Evolutionary conservation across 768 basidiomycete genomes (phyloP).

Genomic region (Cyathus striatus): DNA sequence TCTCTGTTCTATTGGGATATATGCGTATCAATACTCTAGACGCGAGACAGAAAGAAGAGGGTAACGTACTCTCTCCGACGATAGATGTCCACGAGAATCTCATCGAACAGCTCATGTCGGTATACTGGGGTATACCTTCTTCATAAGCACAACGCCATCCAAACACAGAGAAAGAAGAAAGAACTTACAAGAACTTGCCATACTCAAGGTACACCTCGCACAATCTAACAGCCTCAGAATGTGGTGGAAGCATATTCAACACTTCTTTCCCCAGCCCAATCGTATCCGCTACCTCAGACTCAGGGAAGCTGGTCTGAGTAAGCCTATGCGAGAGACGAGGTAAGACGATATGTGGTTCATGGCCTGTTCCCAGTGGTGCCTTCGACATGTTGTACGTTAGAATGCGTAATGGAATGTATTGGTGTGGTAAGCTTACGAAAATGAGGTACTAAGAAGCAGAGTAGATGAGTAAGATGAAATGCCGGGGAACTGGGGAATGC

Average conservation of each 20-base stretch:
- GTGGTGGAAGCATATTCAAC: conserved; percentile 44
- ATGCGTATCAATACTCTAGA: too few relatives aligned
- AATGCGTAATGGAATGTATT: background rate
- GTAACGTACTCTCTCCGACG: conserved; percentile 38
- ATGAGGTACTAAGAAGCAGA: conserved; percentile 47
- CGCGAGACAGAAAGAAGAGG: background rate
- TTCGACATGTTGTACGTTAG: too few relatives aligned
- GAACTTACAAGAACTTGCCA: conserved; percentile 51
- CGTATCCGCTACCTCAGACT: too few relatives aligned
- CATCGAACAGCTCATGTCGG: conserved; percentile 50
- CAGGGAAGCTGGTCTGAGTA: too few relatives aligned
- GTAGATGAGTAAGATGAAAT: too few relatives aligned
- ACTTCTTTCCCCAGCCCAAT: too few relatives aligned
- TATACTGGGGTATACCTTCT: conserved; percentile 50
- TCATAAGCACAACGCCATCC: background rate
- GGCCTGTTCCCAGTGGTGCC: conserved; percentile 16
- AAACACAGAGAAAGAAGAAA: background rate
- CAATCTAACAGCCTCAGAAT: conserved; percentile 53
- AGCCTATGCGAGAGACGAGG: conserved; percentile 11
- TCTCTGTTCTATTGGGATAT: too few relatives aligned
- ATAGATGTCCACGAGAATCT: conserved; percentile 51
- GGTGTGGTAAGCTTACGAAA: conserved; percentile 37
- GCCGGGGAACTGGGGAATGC: too few relatives aligned
- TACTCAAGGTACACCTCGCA: conserved; percentile 64
- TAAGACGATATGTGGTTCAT: background rate